Evolutionary conservation across 1,139 yeast species (phyloP), one percentile per base, ranked within the genome.

Genomic region (Kodamaea derodonti): DNA sequence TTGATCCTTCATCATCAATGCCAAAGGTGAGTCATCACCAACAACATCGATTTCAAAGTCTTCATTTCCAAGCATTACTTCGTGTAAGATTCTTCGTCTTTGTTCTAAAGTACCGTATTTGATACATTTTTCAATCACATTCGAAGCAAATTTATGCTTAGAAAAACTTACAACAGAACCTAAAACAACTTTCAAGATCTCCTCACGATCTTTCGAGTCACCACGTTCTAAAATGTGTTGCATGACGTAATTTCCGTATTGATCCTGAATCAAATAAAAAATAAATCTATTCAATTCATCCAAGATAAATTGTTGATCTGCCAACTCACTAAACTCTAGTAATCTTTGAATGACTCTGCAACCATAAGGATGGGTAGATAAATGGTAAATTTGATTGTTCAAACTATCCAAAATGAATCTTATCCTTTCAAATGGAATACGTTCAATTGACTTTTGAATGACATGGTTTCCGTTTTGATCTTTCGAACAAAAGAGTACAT

Each of bases 381-480:
- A 69, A 52, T 84, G 95, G 52, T 86, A 85, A 33, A 88, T 84
- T 47, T 88, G 95, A 44, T 78, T 78, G 45, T 76, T 77, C 46
- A 92, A 72, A 18, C 92, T 78, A 23, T 78, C 80, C 49, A 87
- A 69, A 37, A 92, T 78, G 50, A 87, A 90, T 30, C 78, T 73
- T 42, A 88, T 75, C 37, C 73, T 65, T 15, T 72, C 76, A 40
- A 85, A 79, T 2, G 96, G 95, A 36, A 90, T 80, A 40, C 78
- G 69, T 60, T 92, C 98, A 49, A 92, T 86, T 0, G 96, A 83
- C 59, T 90, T 92, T 62, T 94, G 98, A 45, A 94, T 84, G 20
- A 94, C 98, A 59, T 94, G 99, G 56, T 94, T 94, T 40, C 97
- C 98, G 58, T 94, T 94, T 65, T 92, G 98, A 58, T 94, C 97